Base-by-base conservation (phyloP, 805 yeast genomes). In the Sugiyamaella boreocaroliniensis region DNA sequence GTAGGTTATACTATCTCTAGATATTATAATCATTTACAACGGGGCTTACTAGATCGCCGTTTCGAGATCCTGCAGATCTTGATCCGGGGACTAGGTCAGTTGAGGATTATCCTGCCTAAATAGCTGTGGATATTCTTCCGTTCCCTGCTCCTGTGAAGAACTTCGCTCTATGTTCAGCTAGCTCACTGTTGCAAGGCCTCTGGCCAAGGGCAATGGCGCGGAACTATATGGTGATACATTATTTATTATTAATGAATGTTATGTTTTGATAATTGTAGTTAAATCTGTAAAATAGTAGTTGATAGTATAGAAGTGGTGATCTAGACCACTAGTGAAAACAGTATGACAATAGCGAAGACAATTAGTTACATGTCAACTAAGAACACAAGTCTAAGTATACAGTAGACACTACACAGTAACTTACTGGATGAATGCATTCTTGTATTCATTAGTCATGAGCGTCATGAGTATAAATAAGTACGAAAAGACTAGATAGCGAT, bases 71-170 rank as follows among this genome's bases (percentile, higher is more conserved):
- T 59, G 62, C 51, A 59, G 62, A 56, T 43, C 15, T 34, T 42
- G 9, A 32, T 43, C 22, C 29, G 40, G 43, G 14, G 50, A 34
- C 55, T 52, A 51, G 58, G 51, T 45, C 61, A 60, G 64, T 60
- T 60, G 64, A 60, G 57, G 58, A 55, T 45, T 54, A 51, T 56
- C 60, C 48, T 51, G 61, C 58, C 58, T 59, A 56, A 58, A 59
- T 59, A 58, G 57, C 61, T 37, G 60, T 59, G 68, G 65, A 63
- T 51, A 58, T 56, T 58, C 64, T 57, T 67, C 71, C 71, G 71
- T 67, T 67, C 70, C 71, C 68, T 60, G 69, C 70, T 64, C 68
- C 71, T 64, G 56, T 60, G 71, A 67, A 29, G 56, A 66, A 42
- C 47, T 56, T 60, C 66, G 59, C 59, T 61, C 58, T 59, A 62